These are phyloP conservation scores for Aechmea fasciata DNA, from an alignment of 176 grass and related monocot species.

Conservation along the genomic window DNA sequence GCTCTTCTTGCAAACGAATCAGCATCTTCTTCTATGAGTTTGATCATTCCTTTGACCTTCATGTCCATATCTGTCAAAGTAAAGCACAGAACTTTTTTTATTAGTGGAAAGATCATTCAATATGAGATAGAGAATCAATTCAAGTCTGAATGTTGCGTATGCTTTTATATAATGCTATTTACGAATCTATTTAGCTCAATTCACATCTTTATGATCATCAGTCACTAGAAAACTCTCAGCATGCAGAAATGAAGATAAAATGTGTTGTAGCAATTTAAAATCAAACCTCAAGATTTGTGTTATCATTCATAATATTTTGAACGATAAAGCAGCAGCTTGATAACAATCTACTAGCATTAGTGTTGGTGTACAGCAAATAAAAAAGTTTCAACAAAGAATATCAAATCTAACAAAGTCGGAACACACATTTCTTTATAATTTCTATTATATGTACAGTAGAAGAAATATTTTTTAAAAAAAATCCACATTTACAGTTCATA, in stretches of 20 bases:
- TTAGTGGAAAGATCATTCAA: background rate
- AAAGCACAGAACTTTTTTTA: background rate
- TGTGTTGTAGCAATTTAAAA: too few relatives aligned
- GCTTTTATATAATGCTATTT: background rate
- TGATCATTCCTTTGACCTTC: conserved; percentile 89
- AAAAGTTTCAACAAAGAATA: background rate
- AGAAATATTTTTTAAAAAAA: background rate
- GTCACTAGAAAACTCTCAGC: too few relatives aligned
- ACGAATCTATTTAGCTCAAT: too few relatives aligned
- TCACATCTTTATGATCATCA: too few relatives aligned
- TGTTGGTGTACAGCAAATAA: background rate
- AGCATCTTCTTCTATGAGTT: conserved; percentile 91
- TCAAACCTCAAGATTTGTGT: too few relatives aligned
- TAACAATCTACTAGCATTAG: background rate
- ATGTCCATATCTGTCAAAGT: conserved; percentile 74
- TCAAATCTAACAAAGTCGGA: background rate
- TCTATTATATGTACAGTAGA: background rate
- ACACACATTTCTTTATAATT: background rate
- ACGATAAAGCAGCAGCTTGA: too few relatives aligned
- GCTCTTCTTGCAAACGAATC: conserved; percentile 95
- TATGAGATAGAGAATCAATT: background rate
- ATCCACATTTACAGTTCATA: background rate
- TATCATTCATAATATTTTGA: too few relatives aligned
- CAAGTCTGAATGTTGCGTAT: background rate
- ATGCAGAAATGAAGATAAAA: too few relatives aligned